Percentiles rank a stretch among this genome's conserved stretches.
Evolutionary conservation across 148 eudicot species (phyloP).

Genomic region (Suaeda aralocaspica): DNA sequence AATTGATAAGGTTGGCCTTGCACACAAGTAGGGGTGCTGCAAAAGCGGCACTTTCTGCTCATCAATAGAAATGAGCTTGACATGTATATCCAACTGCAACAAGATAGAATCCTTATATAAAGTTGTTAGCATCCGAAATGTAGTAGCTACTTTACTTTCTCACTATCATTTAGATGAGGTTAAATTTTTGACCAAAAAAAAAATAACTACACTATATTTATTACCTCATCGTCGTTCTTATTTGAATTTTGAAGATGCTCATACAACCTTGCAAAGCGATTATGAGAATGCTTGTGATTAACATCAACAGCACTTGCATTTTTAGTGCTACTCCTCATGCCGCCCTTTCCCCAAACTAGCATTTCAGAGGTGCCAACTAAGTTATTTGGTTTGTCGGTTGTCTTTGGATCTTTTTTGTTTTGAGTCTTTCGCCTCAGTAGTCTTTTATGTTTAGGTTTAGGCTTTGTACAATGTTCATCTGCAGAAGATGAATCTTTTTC

Average conservation of each 20-base stretch:
- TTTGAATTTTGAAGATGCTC: conserved; percentile 43
- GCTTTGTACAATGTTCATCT: conserved; percentile 50
- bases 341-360: conserved; percentile 73
- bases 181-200: no score
- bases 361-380: conserved; percentile 47
- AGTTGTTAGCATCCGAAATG: no score
- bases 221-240: conserved; percentile 51
- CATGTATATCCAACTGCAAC: conserved; percentile 53
- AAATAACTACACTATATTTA: no score
- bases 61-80: conserved; percentile 48
- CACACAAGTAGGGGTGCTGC: conserved; percentile 39
- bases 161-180: no score
- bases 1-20: conserved; percentile 46
- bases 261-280: conserved; percentile 43
- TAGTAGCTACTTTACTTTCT: no score
- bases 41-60: conserved; percentile 41
- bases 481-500: conserved; percentile 66
- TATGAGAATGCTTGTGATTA: conserved; percentile 39
- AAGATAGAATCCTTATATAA: conserved; percentile 16
- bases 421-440: no score
- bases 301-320: conserved; percentile 43
- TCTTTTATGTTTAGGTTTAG: conserved; percentile 39
- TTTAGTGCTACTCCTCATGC: conserved; percentile 61
- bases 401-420: conserved; percentile 40
- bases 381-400: no score